Evolutionary conservation across 495 filamentous ascomycete species (phyloP).

Genomic region (Penicillium lividum): DNA sequence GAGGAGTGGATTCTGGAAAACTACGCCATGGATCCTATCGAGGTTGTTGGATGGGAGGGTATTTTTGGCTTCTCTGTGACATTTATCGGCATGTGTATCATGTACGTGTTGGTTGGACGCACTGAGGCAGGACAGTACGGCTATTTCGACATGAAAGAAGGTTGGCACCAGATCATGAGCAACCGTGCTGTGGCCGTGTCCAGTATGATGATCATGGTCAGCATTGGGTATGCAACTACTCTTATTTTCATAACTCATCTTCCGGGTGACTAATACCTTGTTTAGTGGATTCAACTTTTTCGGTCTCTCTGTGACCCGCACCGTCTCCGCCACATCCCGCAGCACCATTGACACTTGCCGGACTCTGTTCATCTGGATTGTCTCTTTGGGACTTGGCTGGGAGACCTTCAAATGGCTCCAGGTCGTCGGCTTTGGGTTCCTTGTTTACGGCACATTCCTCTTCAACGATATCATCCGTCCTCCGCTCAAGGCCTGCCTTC

Average conservation of each 20-base stretch:
- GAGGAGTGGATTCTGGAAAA: constrained; percentile 94
- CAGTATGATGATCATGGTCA: constrained; percentile 90
- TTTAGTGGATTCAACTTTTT: constrained; percentile 96
- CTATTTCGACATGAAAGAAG: constrained; percentile 87
- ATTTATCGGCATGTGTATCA: constrained; percentile 70
- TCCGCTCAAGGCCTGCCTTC: constrained; percentile 66
- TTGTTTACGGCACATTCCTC: constrained; percentile 95
- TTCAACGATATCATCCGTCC: constrained; percentile 91
- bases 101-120: constrained; percentile 74
- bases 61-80: constrained; percentile 89
- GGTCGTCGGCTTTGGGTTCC: constrained; percentile 79
- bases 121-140: constrained; percentile 74
- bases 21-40: constrained; percentile 83
- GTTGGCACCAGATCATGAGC: constrained; percentile 71
- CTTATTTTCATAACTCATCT: neutral
- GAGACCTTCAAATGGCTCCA: constrained; percentile 98
- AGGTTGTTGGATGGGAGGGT: constrained; percentile 95
- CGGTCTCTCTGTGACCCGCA: constrained; percentile 86
- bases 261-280: constrained; percentile 9
- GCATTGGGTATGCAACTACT: constrained; percentile 73
- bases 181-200: constrained; percentile 70
- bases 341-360: constrained; percentile 97
- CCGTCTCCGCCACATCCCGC: constrained; percentile 84
- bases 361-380: constrained; percentile 97
- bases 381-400: constrained; percentile 91